phyloP scores from a whole-genome alignment of 345 rosid species.

The Lepidium africanum region DNA sequence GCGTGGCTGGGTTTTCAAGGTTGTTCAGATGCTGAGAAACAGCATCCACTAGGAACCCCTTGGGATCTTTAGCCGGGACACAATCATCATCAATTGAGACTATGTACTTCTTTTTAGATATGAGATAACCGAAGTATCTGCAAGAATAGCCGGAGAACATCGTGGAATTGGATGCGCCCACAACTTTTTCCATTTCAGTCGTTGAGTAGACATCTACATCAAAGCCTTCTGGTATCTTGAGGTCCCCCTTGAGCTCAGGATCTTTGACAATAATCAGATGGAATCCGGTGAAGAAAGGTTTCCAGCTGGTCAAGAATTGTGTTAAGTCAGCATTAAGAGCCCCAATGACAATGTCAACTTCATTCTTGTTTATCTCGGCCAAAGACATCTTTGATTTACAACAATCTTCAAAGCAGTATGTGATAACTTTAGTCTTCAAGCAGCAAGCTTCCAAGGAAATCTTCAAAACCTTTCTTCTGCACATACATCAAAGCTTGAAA shows the following conservation, averaged over 20 bases:
- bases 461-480: constrained; percentile 10
- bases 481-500: not conserved
- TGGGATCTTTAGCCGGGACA: constrained; percentile 64
- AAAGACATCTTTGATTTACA: constrained; percentile 41
- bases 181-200: constrained; percentile 55
- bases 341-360: constrained; percentile 87
- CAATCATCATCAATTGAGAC: constrained; percentile 85
- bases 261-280: constrained; percentile 90
- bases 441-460: not conserved
- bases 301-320: constrained; percentile 71
- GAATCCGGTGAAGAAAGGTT: constrained; percentile 50
- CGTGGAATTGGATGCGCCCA: constrained; percentile 48
- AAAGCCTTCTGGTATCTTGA: constrained; percentile 79
- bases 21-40: constrained; percentile 69
- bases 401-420: not conserved
- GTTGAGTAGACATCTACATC: constrained; percentile 54
- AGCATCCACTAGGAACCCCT: constrained; percentile 63
- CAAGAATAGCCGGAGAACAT: constrained; percentile 83
- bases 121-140: constrained; percentile 83
- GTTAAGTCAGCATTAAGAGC: constrained; percentile 74
- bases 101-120: constrained; percentile 75
- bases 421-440: not conserved
- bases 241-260: constrained; percentile 85
- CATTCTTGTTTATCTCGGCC: constrained; percentile 45
- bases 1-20: constrained; percentile 76